Evolutionary conservation across 169 alveolate species (phyloP).

Genomic region (Babesia sp.): DNA sequence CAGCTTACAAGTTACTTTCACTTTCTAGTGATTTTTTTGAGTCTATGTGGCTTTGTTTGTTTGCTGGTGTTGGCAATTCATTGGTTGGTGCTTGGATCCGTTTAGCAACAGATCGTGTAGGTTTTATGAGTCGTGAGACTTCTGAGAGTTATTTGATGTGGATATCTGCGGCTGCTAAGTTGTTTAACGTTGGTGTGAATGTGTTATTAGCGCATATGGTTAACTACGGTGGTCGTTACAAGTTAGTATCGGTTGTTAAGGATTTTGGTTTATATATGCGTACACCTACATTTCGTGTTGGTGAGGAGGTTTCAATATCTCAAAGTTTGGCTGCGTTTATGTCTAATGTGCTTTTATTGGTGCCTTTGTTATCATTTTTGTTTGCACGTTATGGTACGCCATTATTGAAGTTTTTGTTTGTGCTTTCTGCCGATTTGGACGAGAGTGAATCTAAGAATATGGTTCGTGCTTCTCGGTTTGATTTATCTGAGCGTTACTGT

Average conservation of each 20-base stretch:
- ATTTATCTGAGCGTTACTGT: slow-evolving; percentile 32
- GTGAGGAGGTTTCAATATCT: slow-evolving; percentile 66
- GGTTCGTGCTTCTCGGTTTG: slow-evolving; percentile 20
- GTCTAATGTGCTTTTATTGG: slow-evolving; percentile 32
- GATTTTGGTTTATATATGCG: slow-evolving; percentile 3
- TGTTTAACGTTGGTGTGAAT: slow-evolving; percentile 62
- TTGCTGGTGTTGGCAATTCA: slow-evolving; percentile 65
- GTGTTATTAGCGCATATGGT: slow-evolving; percentile 65
- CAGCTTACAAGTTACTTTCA: slow-evolving; percentile 56
- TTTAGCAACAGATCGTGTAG: slow-evolving; percentile 36
- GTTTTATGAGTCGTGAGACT: slow-evolving; percentile 48
- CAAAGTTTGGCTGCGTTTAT: slow-evolving; percentile 42
- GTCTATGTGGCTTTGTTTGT: slow-evolving; percentile 45
- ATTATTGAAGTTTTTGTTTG: slow-evolving; percentile 15
- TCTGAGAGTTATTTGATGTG: slow-evolving; percentile 64
- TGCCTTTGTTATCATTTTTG: slow-evolving; percentile 33
- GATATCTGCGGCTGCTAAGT: slow-evolving; percentile 36
- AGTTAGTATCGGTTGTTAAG: slow-evolving; percentile 48
- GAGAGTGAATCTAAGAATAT: neutral
- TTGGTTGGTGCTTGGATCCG: slow-evolving; percentile 50
- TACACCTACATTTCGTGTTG: slow-evolving; percentile 52
- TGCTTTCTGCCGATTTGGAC: slow-evolving; percentile 43
- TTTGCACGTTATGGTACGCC: slow-evolving; percentile 31
- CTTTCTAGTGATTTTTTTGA: slow-evolving; percentile 41
- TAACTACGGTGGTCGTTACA: slow-evolving; percentile 72